A percentile compares a stretch with the other conserved stretches of the same genome.
phyloP scores from a whole-genome alignment of 1,139 yeast species.

The Hyphopichia fennica region DNA sequence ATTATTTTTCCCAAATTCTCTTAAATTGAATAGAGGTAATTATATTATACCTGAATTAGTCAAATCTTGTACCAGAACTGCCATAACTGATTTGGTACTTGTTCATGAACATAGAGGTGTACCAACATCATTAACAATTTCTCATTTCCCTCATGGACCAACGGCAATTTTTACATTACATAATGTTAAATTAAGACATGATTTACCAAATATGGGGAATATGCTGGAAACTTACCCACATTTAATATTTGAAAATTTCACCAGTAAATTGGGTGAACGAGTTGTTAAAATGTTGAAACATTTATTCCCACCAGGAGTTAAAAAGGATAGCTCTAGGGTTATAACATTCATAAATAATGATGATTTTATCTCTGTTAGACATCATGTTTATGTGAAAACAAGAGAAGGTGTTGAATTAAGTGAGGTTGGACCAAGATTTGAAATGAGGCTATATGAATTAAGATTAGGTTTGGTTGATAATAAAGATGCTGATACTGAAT shows the following conservation, averaged over 20 bases:
- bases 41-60: constrained; percentile 84
- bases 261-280: constrained; percentile 80
- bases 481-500: constrained; percentile 96
- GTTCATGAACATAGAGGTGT: constrained; percentile 98
- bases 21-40: constrained; percentile 90
- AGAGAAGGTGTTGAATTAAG: constrained; percentile 88
- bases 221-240: constrained; percentile 93
- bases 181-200: constrained; percentile 93
- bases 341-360: constrained; percentile 88
- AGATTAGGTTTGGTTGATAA: constrained; percentile 89
- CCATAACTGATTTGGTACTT: constrained; percentile 79
- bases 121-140: constrained; percentile 88
- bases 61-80: constrained; percentile 68
- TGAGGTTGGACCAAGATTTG: constrained; percentile 98
- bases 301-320: constrained; percentile 95
- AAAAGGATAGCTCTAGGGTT: constrained; percentile 83
- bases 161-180: constrained; percentile 92
- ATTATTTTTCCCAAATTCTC: constrained; percentile 83
- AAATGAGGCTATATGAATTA: constrained; percentile 88
- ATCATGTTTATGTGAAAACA: constrained; percentile 89
- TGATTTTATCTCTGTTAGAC: constrained; percentile 91
- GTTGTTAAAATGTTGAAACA: constrained; percentile 82
- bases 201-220: constrained; percentile 81
- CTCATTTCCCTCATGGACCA: constrained; percentile 98
- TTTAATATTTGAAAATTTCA: constrained; percentile 86